Conservation (phyloP, 1,139 yeast species). For the Lodderomyces jiufengensis region DNA sequence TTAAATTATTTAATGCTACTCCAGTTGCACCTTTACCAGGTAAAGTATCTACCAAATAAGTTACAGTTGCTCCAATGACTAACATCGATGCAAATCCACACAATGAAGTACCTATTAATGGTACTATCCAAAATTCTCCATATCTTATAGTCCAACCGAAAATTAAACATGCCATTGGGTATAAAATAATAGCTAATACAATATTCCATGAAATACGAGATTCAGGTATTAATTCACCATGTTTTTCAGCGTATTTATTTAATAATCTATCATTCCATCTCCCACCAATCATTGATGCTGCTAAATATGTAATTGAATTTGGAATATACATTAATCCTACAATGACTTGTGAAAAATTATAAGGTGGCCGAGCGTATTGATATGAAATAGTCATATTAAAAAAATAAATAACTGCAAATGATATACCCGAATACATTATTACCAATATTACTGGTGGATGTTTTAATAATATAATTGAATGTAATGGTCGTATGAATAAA, state of each 20-base stretch:
- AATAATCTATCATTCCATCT: constrained; percentile 70
- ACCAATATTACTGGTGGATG: constrained; percentile 76
- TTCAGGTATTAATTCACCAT: constrained; percentile 71
- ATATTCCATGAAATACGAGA: constrained; percentile 77
- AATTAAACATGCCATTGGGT: constrained; percentile 64
- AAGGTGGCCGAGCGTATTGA: constrained; percentile 61
- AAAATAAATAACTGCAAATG: constrained; percentile 67
- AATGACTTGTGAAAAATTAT: constrained; percentile 60
- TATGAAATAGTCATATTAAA: constrained; percentile 72
- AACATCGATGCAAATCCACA: constrained; percentile 86
- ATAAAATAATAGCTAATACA: constrained; percentile 56
- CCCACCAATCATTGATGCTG: constrained; percentile 77
- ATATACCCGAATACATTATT: constrained; percentile 59
- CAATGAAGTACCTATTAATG: constrained; percentile 71
- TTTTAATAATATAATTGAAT: constrained; percentile 49
- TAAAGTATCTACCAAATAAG: constrained; percentile 77
- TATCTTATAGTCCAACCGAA: constrained; percentile 80
- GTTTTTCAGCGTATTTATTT: constrained; percentile 47
- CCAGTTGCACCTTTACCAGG: constrained; percentile 92
- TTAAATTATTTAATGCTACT: constrained; percentile 74
- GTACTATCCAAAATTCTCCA: constrained; percentile 70
- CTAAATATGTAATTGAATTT: constrained; percentile 70
- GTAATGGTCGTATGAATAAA: constrained; percentile 43
- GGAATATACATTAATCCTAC: constrained; percentile 81
- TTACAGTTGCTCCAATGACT: constrained; percentile 75